These are phyloP conservation scores for Royoungia palumana DNA, from an alignment of 768 basidiomycete species.

Conservation along the genomic window DNA sequence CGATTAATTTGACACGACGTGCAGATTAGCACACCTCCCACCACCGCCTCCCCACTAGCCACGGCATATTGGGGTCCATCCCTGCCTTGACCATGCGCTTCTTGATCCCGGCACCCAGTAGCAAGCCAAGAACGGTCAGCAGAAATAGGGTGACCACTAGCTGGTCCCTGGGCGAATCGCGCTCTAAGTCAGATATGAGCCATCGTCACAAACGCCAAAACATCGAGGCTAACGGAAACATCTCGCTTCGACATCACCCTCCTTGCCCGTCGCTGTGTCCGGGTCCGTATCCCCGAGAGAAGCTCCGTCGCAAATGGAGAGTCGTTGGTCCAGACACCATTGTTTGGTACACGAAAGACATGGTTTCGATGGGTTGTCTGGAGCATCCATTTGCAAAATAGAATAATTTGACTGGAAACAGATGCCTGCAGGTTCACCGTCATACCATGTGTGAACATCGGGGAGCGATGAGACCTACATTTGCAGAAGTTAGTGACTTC, in stretches of 20 bases:
- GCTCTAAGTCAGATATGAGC: conserved; percentile 51
- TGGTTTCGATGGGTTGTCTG: conserved; percentile 84
- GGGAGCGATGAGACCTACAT: conserved; percentile 45
- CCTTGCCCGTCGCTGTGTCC: conserved; percentile 91
- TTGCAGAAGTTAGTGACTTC: conserved; percentile 91
- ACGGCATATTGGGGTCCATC: conserved; percentile 57
- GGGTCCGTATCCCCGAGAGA: conserved; percentile 84
- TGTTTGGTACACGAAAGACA: conserved; percentile 93
- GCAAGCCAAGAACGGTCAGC: conserved; percentile 79
- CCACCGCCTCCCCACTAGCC: conserved; percentile 67
- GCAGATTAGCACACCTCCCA: conserved; percentile 65
- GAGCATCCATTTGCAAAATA: conserved; percentile 75
- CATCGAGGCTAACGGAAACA: conserved; percentile 79
- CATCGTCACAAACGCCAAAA: conserved; percentile 29
- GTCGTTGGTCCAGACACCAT: conserved; percentile 92
- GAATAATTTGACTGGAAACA: conserved; percentile 87
- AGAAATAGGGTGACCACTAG: conserved; percentile 90
- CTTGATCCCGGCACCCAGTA: conserved; percentile 83
- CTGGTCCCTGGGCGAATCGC: conserved; percentile 94
- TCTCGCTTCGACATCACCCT: conserved; percentile 92
- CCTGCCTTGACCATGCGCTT: conserved; percentile 79
- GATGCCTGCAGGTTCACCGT: conserved; percentile 56
- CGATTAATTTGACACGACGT: conserved; percentile 17
- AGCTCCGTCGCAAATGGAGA: conserved; percentile 79
- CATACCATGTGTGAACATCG: not conserved